These are phyloP conservation scores for Penicillium sp. DNA, from an alignment of 2,329 filamentous ascomycete species.

Conservation along the genomic window DNA sequence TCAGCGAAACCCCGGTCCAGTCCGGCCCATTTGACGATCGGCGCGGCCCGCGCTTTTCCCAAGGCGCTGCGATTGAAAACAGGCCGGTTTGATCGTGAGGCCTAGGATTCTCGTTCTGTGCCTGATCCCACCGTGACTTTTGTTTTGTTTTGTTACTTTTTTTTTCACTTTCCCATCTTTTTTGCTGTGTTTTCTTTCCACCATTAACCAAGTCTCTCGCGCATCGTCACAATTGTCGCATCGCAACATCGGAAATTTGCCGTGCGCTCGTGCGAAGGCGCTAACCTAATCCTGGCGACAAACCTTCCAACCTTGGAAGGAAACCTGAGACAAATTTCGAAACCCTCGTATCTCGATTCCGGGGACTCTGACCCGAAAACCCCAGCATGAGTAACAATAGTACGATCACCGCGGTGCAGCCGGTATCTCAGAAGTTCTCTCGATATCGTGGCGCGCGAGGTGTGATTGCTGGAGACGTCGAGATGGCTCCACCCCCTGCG, in stretches of 20 bases:
- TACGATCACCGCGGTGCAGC: background rate
- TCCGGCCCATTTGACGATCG: conserved; percentile 1
- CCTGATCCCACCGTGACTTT: background rate
- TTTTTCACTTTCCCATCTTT: background rate
- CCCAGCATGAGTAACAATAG: background rate
- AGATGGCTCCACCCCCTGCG: conserved; percentile 1
- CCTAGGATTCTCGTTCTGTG: background rate
- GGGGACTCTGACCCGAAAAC: background rate
- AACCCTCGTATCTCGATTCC: background rate
- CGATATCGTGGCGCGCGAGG: conserved; percentile 1
- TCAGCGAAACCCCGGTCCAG: background rate
- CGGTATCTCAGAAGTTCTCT: background rate
- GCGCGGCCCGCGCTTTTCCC: conserved; percentile 3
- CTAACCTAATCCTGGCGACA: background rate
- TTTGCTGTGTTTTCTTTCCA: background rate
- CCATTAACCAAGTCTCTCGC: background rate
- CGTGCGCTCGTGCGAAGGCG: background rate
- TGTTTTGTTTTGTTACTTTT: background rate
- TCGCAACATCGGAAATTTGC: background rate
- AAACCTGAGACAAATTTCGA: background rate
- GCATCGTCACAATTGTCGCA: background rate
- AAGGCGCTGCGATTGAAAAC: conserved; percentile 4
- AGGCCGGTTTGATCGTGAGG: conserved; percentile 8
- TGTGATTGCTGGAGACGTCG: background rate
- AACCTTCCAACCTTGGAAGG: background rate